A percentile compares a stretch with the other conserved stretches of the same genome.
Evolutionary conservation across 2,329 filamentous ascomycete genomes (phyloP).

Genomic region (Microascus cirrosus): DNA sequence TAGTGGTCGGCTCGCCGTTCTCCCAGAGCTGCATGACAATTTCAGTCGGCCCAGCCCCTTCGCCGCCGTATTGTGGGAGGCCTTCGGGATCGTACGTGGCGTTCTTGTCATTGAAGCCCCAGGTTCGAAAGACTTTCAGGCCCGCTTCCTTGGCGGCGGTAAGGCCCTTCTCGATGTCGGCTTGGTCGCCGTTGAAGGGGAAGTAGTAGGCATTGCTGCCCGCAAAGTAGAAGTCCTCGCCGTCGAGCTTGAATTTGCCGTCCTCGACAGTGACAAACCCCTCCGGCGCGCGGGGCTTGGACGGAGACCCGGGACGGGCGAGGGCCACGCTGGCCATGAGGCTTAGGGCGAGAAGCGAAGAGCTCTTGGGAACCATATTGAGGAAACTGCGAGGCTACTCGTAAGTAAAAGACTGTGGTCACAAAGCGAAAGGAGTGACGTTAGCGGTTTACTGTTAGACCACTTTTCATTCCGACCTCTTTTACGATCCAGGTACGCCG

Average conservation of each 20-base stretch:
- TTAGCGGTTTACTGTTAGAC: neutral
- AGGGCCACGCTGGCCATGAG: constrained; percentile 1
- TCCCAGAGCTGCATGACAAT: constrained; percentile 33
- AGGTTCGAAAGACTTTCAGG: constrained; percentile 41
- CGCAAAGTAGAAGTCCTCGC: constrained; percentile 44
- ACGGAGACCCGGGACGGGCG: neutral
- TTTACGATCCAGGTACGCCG: neutral
- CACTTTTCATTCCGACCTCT: neutral
- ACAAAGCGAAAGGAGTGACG: neutral
- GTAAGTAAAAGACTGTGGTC: neutral
- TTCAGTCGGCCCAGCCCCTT: constrained; percentile 27
- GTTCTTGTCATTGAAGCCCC: constrained; percentile 49
- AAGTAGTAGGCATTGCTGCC: constrained; percentile 47
- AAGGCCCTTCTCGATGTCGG: constrained; percentile 33
- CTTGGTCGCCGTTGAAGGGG: constrained; percentile 38
- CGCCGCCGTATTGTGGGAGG: constrained; percentile 38
- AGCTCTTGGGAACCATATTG: neutral
- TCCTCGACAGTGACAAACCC: constrained; percentile 39
- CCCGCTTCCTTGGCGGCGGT: constrained; percentile 33
- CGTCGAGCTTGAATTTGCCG: constrained; percentile 39
- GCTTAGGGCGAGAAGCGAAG: neutral
- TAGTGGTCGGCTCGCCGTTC: constrained; percentile 30
- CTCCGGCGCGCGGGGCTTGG: neutral
- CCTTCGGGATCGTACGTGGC: constrained; percentile 29
- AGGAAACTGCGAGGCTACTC: neutral